These are phyloP conservation scores for Saccharomycopsis guyanensis DNA, from an alignment of 805 yeast species.

Conservation along the genomic window DNA sequence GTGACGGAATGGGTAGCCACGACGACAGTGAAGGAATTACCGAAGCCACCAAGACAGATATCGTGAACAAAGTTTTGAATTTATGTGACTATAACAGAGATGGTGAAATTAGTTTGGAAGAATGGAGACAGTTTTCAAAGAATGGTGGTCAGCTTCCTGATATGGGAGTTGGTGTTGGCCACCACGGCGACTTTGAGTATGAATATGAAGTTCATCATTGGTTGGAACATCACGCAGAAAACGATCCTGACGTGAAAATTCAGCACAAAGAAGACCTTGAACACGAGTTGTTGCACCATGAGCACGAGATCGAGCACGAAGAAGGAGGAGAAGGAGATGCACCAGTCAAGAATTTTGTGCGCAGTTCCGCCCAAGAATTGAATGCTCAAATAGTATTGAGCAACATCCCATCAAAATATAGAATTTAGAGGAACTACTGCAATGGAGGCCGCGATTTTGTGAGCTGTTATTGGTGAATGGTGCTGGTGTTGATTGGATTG, in stretches of 20 bases:
- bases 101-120: constrained; percentile 55
- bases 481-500: no score
- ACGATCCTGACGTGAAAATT: constrained; percentile 73
- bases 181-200: constrained; percentile 81
- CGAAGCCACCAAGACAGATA: constrained; percentile 42
- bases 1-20: constrained; percentile 82
- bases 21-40: constrained; percentile 56
- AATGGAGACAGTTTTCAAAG: constrained; percentile 55
- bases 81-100: constrained; percentile 63
- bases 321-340: constrained; percentile 28
- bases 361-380: constrained; percentile 31
- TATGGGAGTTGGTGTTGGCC: constrained; percentile 84
- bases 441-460: no score
- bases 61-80: constrained; percentile 45
- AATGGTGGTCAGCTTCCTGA: constrained; percentile 78
- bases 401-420: constrained; percentile 34
- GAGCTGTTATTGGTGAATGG: no score
- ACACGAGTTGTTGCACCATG: constrained; percentile 77
- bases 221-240: constrained; percentile 67
- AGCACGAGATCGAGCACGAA: constrained; percentile 68
- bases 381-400: constrained; percentile 31
- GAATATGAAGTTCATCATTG: constrained; percentile 96
- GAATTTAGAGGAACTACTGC: constrained; percentile 1
- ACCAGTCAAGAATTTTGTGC: constrained; percentile 30
- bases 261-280: constrained; percentile 87